Percentiles rank a stretch among this genome's conserved stretches.
These are phyloP conservation scores for Paecilomyces sp. DNA, from an alignment of 2,329 filamentous ascomycete genomes.

Conservation along the genomic window DNA sequence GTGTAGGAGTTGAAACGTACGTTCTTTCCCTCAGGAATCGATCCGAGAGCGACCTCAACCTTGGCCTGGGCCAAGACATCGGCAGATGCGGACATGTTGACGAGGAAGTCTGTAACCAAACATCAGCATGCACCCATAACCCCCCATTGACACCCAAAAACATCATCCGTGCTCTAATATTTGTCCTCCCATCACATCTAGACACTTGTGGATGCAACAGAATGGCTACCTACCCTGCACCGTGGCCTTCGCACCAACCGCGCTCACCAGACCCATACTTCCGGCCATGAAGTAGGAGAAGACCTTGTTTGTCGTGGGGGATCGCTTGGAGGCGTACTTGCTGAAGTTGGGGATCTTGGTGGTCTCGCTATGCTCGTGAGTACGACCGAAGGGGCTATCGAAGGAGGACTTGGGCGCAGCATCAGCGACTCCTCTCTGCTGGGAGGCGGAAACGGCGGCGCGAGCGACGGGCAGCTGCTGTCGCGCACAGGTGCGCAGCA, in stretches of 20 bases:
- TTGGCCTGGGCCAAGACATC: slow-evolving; percentile 99
- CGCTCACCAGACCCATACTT: slow-evolving; percentile 82
- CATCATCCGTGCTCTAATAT: slow-evolving; percentile 1
- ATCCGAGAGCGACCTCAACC: slow-evolving; percentile 88
- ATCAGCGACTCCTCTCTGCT: slow-evolving; percentile 33
- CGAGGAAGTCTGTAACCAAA: slow-evolving; percentile 74
- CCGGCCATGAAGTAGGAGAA: slow-evolving; percentile 99
- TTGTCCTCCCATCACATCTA: neutral
- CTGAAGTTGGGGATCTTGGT: slow-evolving; percentile 81
- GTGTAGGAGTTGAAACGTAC: slow-evolving; percentile 48
- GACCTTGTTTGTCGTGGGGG: slow-evolving; percentile 68
- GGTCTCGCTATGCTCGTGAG: slow-evolving; percentile 40
- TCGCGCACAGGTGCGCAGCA: slow-evolving; percentile 54
- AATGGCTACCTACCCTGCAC: slow-evolving; percentile 71
- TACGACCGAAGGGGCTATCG: slow-evolving; percentile 50
- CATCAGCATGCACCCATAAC: slow-evolving; percentile 13
- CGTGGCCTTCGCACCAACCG: slow-evolving; percentile 93
- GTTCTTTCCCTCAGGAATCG: slow-evolving; percentile 99
- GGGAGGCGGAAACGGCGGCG: slow-evolving; percentile 33
- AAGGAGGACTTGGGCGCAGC: slow-evolving; percentile 35
- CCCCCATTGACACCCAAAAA: neutral
- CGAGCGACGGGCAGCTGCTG: slow-evolving; percentile 38
- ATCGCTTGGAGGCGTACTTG: slow-evolving; percentile 70
- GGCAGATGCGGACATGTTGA: slow-evolving; percentile 99
- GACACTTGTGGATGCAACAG: slow-evolving; percentile 4